Conservation (phyloP, 139 green algal genomes). For the Chlamydomonas sp. region DNA sequence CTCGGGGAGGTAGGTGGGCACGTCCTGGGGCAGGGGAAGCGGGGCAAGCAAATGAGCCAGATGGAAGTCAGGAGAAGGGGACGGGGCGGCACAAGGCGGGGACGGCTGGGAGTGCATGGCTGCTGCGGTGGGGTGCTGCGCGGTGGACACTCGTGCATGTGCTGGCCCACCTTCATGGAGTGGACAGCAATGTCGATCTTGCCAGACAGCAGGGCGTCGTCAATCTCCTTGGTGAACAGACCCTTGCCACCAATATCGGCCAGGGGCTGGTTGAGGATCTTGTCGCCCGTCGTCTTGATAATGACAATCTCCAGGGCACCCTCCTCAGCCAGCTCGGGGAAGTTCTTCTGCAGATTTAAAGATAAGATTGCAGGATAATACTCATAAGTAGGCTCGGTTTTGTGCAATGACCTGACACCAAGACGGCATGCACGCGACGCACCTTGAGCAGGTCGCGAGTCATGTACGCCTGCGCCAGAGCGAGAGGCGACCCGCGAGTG, state of each 20-base stretch:
- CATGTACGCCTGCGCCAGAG: slow-evolving; percentile 97
- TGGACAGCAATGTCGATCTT: slow-evolving; percentile 99
- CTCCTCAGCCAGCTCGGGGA: slow-evolving; percentile 92
- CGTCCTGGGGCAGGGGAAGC: slow-evolving; percentile 76
- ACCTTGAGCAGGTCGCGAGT: slow-evolving; percentile 95
- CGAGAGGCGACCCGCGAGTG: slow-evolving; percentile 91
- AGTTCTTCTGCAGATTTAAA: slow-evolving; percentile 61
- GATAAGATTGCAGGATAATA: too few relatives aligned
- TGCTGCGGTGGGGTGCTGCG: not conserved
- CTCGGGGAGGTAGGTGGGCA: slow-evolving; percentile 97
- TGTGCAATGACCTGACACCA: not conserved
- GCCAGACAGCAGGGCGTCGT: slow-evolving; percentile 95
- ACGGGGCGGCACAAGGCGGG: not conserved
- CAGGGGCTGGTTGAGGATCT: slow-evolving; percentile 97
- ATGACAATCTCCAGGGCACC: slow-evolving; percentile 98
- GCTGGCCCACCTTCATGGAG: slow-evolving; percentile 96
- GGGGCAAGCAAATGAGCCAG: not conserved
- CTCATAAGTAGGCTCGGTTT: too few relatives aligned
- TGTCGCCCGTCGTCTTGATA: slow-evolving; percentile 99
- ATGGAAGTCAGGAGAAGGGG: not conserved
- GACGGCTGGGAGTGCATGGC: not conserved
- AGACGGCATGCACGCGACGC: not conserved
- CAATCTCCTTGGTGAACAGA: slow-evolving; percentile 99
- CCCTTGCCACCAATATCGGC: slow-evolving; percentile 99
- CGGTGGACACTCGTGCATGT: not conserved